Evolutionary conservation across 345 rosid genomes (phyloP).

Genomic region (Hirschfeldia incana): DNA sequence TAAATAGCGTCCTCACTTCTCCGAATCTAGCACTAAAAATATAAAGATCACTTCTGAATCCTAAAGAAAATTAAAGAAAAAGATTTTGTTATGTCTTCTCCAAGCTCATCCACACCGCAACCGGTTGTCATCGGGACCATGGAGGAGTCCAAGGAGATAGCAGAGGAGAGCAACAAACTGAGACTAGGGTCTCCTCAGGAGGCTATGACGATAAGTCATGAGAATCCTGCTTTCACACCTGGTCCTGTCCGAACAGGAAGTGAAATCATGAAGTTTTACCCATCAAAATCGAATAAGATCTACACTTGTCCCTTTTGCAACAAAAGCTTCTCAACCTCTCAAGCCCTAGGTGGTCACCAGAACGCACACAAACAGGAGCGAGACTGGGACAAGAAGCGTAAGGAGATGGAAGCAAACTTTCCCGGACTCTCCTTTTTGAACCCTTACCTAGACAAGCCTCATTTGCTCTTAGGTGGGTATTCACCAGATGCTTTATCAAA

Average conservation of each 20-base stretch:
- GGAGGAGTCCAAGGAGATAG: conserved; percentile 4
- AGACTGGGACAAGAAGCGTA: conserved; percentile 41
- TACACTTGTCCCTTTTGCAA: conserved; percentile 29
- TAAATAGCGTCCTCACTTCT: conserved; percentile 26
- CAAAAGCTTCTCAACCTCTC: conserved; percentile 64
- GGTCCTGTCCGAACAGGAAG: conserved; percentile 19
- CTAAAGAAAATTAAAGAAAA: conserved; percentile 2
- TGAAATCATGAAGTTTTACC: conserved; percentile 32
- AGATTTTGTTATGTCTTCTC: conserved; percentile 28
- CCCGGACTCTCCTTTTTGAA: neutral
- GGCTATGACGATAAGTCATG: neutral
- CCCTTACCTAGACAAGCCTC: conserved; percentile 34
- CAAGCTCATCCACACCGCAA: conserved; percentile 26
- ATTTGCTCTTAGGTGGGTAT: conserved; percentile 35
- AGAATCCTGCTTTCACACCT: conserved; percentile 11
- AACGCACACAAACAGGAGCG: conserved; percentile 93
- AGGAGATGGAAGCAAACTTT: conserved; percentile 24
- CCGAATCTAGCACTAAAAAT: conserved; percentile 25
- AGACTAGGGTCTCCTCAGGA: conserved; percentile 24
- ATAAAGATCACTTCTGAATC: conserved; percentile 25
- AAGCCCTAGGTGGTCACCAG: conserved; percentile 96
- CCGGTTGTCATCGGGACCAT: neutral
- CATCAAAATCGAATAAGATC: conserved; percentile 24
- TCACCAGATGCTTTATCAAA: conserved; percentile 34
- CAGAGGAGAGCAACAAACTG: neutral